Conservation (phyloP, 805 yeast species). For the Ogataea neopini region DNA sequence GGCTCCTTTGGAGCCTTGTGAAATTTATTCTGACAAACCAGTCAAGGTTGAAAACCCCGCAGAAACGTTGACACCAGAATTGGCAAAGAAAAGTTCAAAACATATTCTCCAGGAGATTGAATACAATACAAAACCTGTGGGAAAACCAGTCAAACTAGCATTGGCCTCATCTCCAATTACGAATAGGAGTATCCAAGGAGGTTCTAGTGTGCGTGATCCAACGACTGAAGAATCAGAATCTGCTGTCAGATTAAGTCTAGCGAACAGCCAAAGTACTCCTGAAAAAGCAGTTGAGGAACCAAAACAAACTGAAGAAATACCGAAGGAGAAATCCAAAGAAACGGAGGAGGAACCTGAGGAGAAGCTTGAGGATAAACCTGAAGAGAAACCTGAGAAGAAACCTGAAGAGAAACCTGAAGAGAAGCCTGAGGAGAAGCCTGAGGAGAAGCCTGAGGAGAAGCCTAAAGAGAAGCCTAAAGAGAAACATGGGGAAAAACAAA, state of each 20-base stretch:
- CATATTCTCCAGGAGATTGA: neutral
- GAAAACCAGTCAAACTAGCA: neutral
- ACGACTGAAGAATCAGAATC: too few relatives aligned
- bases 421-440: neutral
- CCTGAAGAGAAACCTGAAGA: neutral
- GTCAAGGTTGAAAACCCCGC: neutral
- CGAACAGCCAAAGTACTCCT: too few relatives aligned
- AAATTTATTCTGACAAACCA: neutral
- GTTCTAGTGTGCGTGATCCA: too few relatives aligned
- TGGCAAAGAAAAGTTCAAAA: neutral
- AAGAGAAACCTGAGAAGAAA: too few relatives aligned
- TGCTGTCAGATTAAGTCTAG: too few relatives aligned
- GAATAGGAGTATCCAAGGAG: neutral
- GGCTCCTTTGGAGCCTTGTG: neutral
- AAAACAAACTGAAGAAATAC: too few relatives aligned
- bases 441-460: slow-evolving; percentile 1
- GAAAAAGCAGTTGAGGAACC: too few relatives aligned
- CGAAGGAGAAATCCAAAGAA: too few relatives aligned
- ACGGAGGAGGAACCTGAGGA: too few relatives aligned
- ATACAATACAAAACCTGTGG: neutral
- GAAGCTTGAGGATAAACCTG: too few relatives aligned
- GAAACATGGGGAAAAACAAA: too few relatives aligned
- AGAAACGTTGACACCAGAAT: too few relatives aligned
- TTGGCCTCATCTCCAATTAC: slow-evolving; percentile 2
- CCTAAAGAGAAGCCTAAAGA: neutral